Evolutionary conservation across 495 filamentous ascomycete species (phyloP).

Genomic region (Parathielavia appendiculata): DNA sequence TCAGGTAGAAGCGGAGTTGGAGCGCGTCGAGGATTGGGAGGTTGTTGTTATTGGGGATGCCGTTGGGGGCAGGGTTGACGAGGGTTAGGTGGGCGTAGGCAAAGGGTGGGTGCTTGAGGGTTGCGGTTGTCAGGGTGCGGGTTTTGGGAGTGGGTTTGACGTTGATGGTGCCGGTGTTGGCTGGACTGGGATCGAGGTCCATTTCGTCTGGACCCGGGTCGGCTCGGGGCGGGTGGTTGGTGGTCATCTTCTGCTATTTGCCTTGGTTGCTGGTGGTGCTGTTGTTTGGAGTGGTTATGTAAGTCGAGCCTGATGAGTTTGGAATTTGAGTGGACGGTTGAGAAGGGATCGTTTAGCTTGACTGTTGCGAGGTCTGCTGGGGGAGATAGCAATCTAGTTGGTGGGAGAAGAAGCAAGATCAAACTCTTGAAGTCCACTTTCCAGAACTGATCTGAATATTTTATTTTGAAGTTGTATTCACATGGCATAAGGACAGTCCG

Average conservation of each 20-base stretch:
- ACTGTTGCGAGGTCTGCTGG: no score
- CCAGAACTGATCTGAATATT: no score
- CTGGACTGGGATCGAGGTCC: conserved; percentile 17
- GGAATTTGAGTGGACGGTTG: no score
- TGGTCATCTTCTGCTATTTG: background rate
- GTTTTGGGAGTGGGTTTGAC: conserved; percentile 25
- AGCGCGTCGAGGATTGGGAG: conserved; percentile 58
- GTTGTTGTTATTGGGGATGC: conserved; percentile 17
- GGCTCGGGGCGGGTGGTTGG: background rate
- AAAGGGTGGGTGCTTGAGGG: conserved; percentile 34
- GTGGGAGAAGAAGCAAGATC: no score
- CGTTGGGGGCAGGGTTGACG: conserved; percentile 11
- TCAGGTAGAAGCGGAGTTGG: conserved; percentile 67
- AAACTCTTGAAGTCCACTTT: no score
- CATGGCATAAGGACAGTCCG: no score
- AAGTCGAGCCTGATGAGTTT: background rate
- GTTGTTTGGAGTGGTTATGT: background rate
- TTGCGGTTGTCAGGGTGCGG: conserved; percentile 33
- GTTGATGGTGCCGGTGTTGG: conserved; percentile 6
- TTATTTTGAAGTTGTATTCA: no score
- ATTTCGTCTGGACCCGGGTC: conserved; percentile 11
- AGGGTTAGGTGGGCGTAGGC: conserved; percentile 42
- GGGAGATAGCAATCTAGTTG: no score
- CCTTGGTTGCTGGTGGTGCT: background rate
- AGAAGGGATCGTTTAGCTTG: no score